Percentiles rank a stretch among this genome's conserved stretches.
phyloP scores from a whole-genome alignment of 2,329 filamentous ascomycete species.

The Fusarium sulawesiense region DNA sequence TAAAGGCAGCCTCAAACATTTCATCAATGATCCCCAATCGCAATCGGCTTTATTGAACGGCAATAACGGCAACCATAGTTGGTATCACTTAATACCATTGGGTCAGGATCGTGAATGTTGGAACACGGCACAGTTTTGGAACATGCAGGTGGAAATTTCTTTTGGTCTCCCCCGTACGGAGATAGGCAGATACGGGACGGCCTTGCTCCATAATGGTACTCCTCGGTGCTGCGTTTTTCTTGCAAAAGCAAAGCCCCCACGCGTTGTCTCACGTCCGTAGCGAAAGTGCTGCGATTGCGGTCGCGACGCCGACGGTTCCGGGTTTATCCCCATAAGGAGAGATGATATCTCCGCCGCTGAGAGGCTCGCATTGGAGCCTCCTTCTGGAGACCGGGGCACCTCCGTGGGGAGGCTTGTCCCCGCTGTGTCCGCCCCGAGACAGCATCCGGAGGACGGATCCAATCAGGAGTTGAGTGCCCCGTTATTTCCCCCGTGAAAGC shows the following conservation, averaged over 20 bases:
- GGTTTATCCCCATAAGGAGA: constrained; percentile 25
- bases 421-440: constrained; percentile 38
- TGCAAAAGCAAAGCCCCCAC: constrained; percentile 17
- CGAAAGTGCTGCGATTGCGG: too few species aligned
- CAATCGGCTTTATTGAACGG: neutral
- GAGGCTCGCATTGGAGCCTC: constrained; percentile 11
- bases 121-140: constrained; percentile 17
- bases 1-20: too few species aligned
- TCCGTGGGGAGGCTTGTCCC: constrained; percentile 36
- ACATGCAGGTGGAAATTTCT: constrained; percentile 41
- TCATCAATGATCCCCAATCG: too few species aligned
- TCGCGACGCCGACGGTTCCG: constrained; percentile 36
- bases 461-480: too few species aligned
- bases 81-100: neutral
- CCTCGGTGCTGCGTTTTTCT: constrained; percentile 12
- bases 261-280: constrained; percentile 32
- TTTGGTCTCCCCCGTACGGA: too few species aligned
- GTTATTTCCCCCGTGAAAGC: constrained; percentile 34
- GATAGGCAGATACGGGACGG: constrained; percentile 4
- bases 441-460: constrained; percentile 33
- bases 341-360: constrained; percentile 18
- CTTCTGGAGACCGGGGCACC: constrained; percentile 22
- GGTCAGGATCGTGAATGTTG: constrained; percentile 24
- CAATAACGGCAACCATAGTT: constrained; percentile 32
- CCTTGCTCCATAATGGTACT: constrained; percentile 3